Base-by-base conservation (phyloP, 352 stramenopile species). In the Phytophthora constricta region DNA sequence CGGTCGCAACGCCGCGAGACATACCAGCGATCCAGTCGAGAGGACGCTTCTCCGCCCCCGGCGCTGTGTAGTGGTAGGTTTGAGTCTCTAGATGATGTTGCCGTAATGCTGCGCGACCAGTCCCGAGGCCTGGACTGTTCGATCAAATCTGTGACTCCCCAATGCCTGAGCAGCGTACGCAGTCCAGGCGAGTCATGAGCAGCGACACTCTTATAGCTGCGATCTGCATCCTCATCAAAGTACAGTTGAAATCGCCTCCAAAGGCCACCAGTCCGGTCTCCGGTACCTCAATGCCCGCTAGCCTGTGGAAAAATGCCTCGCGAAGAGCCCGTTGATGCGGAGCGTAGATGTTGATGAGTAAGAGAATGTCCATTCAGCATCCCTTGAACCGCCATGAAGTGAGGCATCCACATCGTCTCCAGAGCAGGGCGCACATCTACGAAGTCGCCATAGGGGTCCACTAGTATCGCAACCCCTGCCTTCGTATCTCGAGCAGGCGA, bases 21-120 rank as follows among this genome's bases (percentile, higher is more conserved):
- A 57, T 57, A 57, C 50, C 50, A 57, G 4, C 50, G 17, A 22
- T 57, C 50, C 5, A 57, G 17, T 26, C 50, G 4, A 11, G 48
- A 42, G 1, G 50, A 27, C 0, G n/a, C 33, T 33, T 57, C 31
- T 5, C 9, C 20, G 0, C 8, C 4, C 1, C 50, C 2, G 3
- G 7, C 31, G 46, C n/a, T 5, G 3, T 14, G 22, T 57, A 57
- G 4, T 13, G 31, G 13, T 47, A 57, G 5, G 50, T 57, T 4
- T 57, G 31, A 10, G 50, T 47, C 1, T 11, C 5, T 3, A 11
- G 11, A 5, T 37, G 5, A 11, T 37, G 31, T 37, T 37, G 31
- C 11, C 31, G 31, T 37, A 13, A 11, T 13, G 31, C 31, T 11
- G 31, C 31, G n/a, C n/a, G n/a, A n/a, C n/a, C n/a, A n/a, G n/a